Evolutionary conservation across 2,329 filamentous ascomycete genomes (phyloP).

Genomic region (Trichoderma brevicompactum): DNA sequence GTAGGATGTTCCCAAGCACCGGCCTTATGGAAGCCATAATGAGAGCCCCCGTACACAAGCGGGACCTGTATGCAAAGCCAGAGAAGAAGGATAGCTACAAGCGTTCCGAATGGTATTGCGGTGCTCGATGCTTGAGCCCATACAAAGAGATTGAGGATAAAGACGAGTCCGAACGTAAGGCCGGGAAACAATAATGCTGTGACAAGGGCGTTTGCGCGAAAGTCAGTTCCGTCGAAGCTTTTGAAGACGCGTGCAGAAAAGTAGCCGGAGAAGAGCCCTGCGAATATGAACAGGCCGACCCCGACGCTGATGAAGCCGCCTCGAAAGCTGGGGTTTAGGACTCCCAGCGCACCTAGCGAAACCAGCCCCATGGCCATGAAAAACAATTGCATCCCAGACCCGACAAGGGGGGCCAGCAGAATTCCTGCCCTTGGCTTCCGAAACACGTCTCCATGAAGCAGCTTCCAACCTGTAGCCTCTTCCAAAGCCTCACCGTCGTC

Average conservation of each 20-base stretch:
- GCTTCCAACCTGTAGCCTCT: constrained; percentile 85
- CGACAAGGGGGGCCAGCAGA: constrained; percentile 77
- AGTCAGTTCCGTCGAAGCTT: constrained; percentile 77
- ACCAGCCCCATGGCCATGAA: constrained; percentile 79
- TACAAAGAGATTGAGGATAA: constrained; percentile 84
- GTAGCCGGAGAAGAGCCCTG: constrained; percentile 83
- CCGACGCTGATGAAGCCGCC: constrained; percentile 87
- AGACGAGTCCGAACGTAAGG: constrained; percentile 72
- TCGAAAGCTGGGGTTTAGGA: constrained; percentile 86
- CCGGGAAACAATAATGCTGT: constrained; percentile 81
- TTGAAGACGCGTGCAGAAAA: constrained; percentile 83
- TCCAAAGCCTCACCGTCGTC: constrained; percentile 66
- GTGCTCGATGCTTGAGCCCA: constrained; percentile 90
- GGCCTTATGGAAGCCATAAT: constrained; percentile 71
- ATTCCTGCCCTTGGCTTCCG: constrained; percentile 71
- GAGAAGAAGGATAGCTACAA: constrained; percentile 71
- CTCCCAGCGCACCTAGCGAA: constrained; percentile 71
- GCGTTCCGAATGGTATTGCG: constrained; percentile 79
- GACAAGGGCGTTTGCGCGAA: constrained; percentile 75
- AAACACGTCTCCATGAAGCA: constrained; percentile 88
- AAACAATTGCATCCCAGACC: constrained; percentile 83
- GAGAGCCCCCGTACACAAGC: constrained; percentile 79
- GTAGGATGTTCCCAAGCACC: constrained; percentile 80
- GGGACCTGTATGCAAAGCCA: constrained; percentile 89
- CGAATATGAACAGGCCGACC: constrained; percentile 80